phyloP scores from a whole-genome alignment of 305 asterid genomes.

The Salvia sclarea region DNA sequence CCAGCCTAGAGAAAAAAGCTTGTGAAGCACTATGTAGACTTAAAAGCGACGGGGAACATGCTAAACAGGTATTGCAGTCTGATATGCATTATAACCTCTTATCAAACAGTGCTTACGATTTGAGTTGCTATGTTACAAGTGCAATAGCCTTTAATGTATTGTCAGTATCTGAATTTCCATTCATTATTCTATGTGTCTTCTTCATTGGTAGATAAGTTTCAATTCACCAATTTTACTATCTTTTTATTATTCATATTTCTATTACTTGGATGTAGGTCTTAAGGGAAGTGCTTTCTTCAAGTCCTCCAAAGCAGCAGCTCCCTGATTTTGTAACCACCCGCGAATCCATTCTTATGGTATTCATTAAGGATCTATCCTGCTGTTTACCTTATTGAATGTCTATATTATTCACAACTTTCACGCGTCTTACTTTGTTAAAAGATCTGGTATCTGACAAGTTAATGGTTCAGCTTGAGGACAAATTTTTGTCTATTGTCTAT shows the following conservation, averaged over 20 bases:
- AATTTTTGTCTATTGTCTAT: background rate
- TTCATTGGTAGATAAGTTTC: constrained; percentile 6
- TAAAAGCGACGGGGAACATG: constrained; percentile 71
- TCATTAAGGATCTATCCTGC: constrained; percentile 3
- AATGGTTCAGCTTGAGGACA: background rate
- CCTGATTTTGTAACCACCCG: constrained; percentile 73
- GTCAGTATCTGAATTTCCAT: background rate
- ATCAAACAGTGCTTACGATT: no score
- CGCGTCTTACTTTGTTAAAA: background rate
- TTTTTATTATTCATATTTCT: background rate
- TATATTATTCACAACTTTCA: no score
- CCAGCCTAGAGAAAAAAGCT: constrained; percentile 66
- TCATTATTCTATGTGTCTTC: constrained; percentile 16
- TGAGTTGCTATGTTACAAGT: constrained; percentile 3
- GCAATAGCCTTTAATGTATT: constrained; percentile 16
- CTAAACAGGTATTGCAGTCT: constrained; percentile 69
- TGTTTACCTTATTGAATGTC: constrained; percentile 3
- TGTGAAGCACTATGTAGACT: constrained; percentile 80
- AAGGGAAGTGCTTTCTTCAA: constrained; percentile 76
- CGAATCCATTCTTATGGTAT: constrained; percentile 86
- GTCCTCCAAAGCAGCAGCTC: constrained; percentile 50
- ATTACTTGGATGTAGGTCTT: constrained; percentile 52
- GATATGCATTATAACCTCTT: constrained; percentile 19
- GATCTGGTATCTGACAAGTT: no score
- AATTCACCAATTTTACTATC: constrained; percentile 9